Percentiles rank a stretch among this genome's conserved stretches.
Evolutionary conservation across 208 protist genomes (phyloP).

Genomic region (Leishmania arabica): DNA sequence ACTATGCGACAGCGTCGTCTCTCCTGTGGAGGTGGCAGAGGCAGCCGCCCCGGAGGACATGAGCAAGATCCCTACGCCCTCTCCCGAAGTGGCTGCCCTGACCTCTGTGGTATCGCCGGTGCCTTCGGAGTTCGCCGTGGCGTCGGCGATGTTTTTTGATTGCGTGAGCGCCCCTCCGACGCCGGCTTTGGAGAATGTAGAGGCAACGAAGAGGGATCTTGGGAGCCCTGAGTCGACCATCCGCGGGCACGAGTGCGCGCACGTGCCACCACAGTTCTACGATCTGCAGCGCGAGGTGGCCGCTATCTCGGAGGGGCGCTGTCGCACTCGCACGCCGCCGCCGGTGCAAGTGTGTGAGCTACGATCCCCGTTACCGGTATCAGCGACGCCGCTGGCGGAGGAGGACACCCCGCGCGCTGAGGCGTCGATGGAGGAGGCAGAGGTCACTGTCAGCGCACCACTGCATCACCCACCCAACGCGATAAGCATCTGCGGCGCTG

Average conservation of each 20-base stretch:
- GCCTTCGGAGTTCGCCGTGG: conserved; percentile 16
- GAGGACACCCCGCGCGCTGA: conserved; percentile 9
- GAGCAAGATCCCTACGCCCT: background rate
- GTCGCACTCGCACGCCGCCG: conserved; percentile 17
- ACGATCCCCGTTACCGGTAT: background rate
- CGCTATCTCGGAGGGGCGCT: conserved; percentile 45
- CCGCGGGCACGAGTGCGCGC: background rate
- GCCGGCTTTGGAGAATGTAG: conserved; percentile 17
- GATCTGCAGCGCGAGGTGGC: conserved; percentile 46
- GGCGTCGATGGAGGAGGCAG: background rate
- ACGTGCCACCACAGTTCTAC: conserved; percentile 44
- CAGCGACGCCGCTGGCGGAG: background rate
- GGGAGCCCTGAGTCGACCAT: background rate
- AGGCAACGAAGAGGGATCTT: background rate
- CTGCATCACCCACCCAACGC: no score
- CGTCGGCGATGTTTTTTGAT: conserved; percentile 57
- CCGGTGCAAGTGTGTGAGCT: conserved; percentile 13
- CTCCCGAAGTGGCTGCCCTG: background rate
- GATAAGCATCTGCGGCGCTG: background rate
- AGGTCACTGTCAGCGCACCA: background rate
- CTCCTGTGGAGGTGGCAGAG: background rate
- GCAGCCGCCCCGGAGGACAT: background rate
- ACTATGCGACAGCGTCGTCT: background rate
- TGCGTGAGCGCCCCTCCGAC: conserved; percentile 52
- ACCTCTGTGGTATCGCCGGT: conserved; percentile 11